Evolutionary conservation across 179 eudicot species (phyloP), one percentile per base, ranked within the genome.

Genomic region (Spinacia oleracea): DNA sequence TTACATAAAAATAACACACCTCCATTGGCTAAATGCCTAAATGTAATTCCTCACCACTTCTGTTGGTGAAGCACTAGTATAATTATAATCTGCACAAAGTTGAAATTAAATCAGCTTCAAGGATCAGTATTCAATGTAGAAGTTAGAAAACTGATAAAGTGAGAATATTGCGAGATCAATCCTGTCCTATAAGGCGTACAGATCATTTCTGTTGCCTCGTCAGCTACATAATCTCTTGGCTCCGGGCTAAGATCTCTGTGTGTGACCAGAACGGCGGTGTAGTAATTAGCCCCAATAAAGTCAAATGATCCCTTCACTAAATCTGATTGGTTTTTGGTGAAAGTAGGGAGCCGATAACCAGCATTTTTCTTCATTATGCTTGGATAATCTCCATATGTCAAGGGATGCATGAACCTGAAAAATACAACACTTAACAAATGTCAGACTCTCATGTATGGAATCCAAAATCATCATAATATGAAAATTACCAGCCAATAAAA

Each of bases 401-500:
- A 80, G 31, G 95, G 92, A 70, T 89, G 77, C 81, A 89, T 59
- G 38, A 86, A 59, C 92, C 92, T 90, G 81, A 71, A 18, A 21
- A 38, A 48, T 29, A 29, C 0, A 46, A 18, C 16, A 48, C 12
- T 12, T 29, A 16, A 29, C 10, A 27, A 1, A n/a, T n/a, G n/a
- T n/a, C n/a, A n/a, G n/a, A n/a, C n/a, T n/a, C n/a, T 45, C 27
- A 50, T 18, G 6, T 3, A 75, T 15, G 42, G 15, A 9, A 62
- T 20, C 4, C 11, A 31, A 31, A 3, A 63, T 11, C 23, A 9
- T 14, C 2, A 4, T 15, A 9, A 1, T 48, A 78, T 38, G 32
- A 50, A 29, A 68, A 89, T 91, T 73, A 93, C 97, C 94, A 93
- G 63, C 93, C 92, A 23, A 84, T 23, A 59, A 25, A 81, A 70